These are phyloP conservation scores for Lagerstroemia speciosa DNA, from an alignment of 345 rosid genomes.

Conservation along the genomic window DNA sequence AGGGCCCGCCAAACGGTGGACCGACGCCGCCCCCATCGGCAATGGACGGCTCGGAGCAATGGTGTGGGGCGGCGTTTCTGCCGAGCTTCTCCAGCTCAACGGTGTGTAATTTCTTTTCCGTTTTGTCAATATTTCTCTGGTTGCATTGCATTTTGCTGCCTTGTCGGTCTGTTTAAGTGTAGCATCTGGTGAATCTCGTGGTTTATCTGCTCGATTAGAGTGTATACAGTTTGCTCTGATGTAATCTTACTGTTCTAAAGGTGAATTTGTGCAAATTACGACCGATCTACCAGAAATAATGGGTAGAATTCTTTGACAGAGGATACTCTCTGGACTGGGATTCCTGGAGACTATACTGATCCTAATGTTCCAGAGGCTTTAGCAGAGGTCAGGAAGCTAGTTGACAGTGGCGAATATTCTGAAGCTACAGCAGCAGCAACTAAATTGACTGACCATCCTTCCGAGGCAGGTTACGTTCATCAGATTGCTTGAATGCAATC, in stretches of 20 bases:
- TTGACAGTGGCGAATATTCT: slow-evolving; percentile 43
- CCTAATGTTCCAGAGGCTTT: slow-evolving; percentile 54
- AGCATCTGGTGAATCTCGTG: not conserved
- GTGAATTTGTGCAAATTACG: not conserved
- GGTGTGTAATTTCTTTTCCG: slow-evolving; percentile 22
- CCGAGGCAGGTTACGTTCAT: slow-evolving; percentile 44
- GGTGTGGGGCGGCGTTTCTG: slow-evolving; percentile 78
- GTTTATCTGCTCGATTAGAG: not conserved
- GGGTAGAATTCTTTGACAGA: slow-evolving; percentile 27
- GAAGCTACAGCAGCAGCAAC: slow-evolving; percentile 67
- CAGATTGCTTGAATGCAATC: not conserved
- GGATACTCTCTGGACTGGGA: slow-evolving; percentile 89
- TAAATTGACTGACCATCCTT: slow-evolving; percentile 48
- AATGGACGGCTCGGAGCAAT: slow-evolving; percentile 94
- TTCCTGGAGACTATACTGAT: slow-evolving; percentile 57
- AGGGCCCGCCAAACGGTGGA: slow-evolving; percentile 72
- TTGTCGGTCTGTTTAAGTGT: not conserved
- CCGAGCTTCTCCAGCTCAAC: slow-evolving; percentile 67
- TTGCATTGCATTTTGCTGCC: not conserved
- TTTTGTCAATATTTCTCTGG: not conserved
- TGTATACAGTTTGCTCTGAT: not conserved
- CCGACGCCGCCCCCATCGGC: slow-evolving; percentile 77
- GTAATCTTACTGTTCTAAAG: not conserved
- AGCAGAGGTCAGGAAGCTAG: slow-evolving; percentile 60
- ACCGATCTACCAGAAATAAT: not conserved